These are phyloP conservation scores for Rusavskia elegans DNA, from an alignment of 495 filamentous ascomycete species.

Conservation along the genomic window DNA sequence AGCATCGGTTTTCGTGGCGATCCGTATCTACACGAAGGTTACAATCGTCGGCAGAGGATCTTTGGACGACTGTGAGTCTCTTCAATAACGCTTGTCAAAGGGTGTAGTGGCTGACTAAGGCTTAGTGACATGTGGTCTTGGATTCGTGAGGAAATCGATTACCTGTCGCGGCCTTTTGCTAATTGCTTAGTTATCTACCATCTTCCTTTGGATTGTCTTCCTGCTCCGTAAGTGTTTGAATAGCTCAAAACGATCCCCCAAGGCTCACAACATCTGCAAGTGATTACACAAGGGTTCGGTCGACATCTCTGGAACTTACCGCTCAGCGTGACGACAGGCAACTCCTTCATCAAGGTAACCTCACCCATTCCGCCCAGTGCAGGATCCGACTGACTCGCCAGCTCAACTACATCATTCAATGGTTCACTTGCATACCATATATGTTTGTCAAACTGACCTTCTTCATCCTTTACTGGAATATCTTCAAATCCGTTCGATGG, in stretches of 20 bases:
- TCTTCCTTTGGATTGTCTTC: neutral
- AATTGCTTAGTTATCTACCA: neutral
- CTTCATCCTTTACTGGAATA: conserved; percentile 1
- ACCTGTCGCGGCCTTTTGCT: neutral
- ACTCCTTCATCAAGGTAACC: neutral
- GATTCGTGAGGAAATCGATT: neutral
- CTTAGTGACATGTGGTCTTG: neutral
- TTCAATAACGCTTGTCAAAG: neutral
- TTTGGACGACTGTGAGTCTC: neutral
- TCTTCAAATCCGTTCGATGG: conserved; percentile 1
- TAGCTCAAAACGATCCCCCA: neutral
- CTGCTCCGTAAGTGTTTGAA: neutral
- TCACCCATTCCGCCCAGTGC: too few species aligned
- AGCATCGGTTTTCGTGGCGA: neutral
- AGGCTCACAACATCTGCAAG: neutral
- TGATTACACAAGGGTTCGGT: neutral
- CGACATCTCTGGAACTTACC: neutral
- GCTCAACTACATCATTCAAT: neutral
- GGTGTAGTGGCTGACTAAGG: neutral
- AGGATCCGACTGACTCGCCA: too few species aligned
- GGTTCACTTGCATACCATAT: neutral
- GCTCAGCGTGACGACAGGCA: neutral
- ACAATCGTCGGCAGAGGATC: neutral
- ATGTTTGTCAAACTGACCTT: conserved; percentile 1
- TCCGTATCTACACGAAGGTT: neutral